phyloP scores from a whole-genome alignment of 352 stramenopile genomes.

The Pythium aphanidermatum region DNA sequence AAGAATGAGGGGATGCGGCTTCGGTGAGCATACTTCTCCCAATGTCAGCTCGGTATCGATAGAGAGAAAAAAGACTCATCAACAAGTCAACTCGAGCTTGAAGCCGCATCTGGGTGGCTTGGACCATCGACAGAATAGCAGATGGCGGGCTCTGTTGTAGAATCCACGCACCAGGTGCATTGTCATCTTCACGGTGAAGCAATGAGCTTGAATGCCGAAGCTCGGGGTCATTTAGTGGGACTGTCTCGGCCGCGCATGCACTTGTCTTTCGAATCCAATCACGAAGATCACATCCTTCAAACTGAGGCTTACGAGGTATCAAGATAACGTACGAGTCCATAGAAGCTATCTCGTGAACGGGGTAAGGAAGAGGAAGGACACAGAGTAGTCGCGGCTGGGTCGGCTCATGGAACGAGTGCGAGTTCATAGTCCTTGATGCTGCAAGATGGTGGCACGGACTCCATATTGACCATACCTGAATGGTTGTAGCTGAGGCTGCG shows the following conservation, averaged over 20 bases:
- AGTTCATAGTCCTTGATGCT: slow-evolving; percentile 52
- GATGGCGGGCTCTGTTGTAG: slow-evolving; percentile 77
- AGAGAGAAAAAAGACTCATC: slow-evolving; percentile 78
- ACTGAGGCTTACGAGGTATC: slow-evolving; percentile 27
- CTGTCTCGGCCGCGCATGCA: slow-evolving; percentile 32
- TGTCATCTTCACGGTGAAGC: no score
- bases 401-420: slow-evolving; percentile 52
- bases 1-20: no score
- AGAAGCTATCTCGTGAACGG: slow-evolving; percentile 40
- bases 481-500: slow-evolving; percentile 49
- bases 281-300: background rate
- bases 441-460: slow-evolving; percentile 78
- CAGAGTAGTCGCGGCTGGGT: slow-evolving; percentile 63
- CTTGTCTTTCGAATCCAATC: slow-evolving; percentile 38
- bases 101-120: slow-evolving; percentile 2
- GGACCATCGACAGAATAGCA: slow-evolving; percentile 55
- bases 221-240: slow-evolving; percentile 56
- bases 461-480: slow-evolving; percentile 86
- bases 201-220: no score
- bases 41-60: slow-evolving; percentile 81
- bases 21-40: slow-evolving; percentile 20
- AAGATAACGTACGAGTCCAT: slow-evolving; percentile 76
- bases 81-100: slow-evolving; percentile 67
- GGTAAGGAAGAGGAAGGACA: slow-evolving; percentile 27
- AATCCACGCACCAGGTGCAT: slow-evolving; percentile 37